Conservation (phyloP, 2,329 filamentous ascomycete species). For the Alternaria dauci region DNA sequence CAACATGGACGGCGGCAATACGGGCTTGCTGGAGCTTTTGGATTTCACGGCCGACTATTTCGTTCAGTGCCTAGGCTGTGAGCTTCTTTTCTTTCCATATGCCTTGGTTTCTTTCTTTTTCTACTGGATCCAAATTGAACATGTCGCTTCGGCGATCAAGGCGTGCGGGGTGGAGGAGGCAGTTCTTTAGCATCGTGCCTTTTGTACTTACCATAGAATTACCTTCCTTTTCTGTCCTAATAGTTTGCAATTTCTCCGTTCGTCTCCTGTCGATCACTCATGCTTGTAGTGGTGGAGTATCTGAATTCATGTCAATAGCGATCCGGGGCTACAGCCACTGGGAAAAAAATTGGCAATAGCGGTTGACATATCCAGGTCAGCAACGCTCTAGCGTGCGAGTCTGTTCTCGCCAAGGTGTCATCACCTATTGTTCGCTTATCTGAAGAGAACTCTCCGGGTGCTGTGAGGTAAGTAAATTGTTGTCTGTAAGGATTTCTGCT, state of each 20-base stretch:
- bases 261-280: not conserved
- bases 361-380: not conserved
- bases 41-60: conserved; percentile 27
- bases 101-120: conserved; percentile 17
- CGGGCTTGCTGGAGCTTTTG: conserved; percentile 31
- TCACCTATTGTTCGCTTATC: not conserved
- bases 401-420: not conserved
- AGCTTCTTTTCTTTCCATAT: conserved; percentile 15
- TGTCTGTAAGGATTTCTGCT: not conserved
- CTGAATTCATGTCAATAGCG: not conserved
- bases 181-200: conserved; percentile 12
- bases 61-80: conserved; percentile 18
- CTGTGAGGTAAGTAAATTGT: not conserved
- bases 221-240: conserved; percentile 13
- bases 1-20: conserved; percentile 39
- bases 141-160: conserved; percentile 16
- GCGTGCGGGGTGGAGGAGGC: conserved; percentile 12
- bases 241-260: not conserved
- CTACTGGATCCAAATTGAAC: conserved; percentile 24
- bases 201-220: conserved; percentile 17
- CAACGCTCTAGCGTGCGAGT: not conserved
- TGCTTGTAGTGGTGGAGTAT: not conserved
- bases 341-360: not conserved
- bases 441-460: not conserved
- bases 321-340: not conserved